Percentiles rank a stretch among this genome's conserved stretches.
Evolutionary conservation across 2,329 filamentous ascomycete species (phyloP).

Genomic region (Hymenoscyphus fructigenus): DNA sequence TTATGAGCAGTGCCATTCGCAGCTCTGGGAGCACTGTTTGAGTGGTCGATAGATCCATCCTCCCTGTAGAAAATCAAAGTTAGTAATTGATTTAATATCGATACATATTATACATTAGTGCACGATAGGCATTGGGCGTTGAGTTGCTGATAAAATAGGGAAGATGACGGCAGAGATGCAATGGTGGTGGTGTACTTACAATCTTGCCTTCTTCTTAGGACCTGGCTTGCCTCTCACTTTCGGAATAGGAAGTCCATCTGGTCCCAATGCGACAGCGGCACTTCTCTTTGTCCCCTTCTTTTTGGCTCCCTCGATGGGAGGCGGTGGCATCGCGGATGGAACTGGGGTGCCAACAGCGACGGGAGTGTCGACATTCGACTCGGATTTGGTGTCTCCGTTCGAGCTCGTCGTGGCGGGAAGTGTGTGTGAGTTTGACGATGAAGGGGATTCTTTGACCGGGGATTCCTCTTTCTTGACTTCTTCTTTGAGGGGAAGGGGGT

Average conservation of each 20-base stretch:
- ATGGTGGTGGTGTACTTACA: conserved; percentile 62
- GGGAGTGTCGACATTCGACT: conserved; percentile 61
- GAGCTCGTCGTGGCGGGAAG: conserved; percentile 40
- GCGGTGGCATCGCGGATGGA: conserved; percentile 54
- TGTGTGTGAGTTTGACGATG: conserved; percentile 39
- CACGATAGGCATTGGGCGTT: not conserved
- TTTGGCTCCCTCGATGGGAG: conserved; percentile 61
- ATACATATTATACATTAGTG: not conserved
- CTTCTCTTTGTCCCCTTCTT: conserved; percentile 74
- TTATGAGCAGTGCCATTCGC: conserved; percentile 60
- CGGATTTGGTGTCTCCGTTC: conserved; percentile 55
- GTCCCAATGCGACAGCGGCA: conserved; percentile 59
- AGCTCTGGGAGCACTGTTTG: conserved; percentile 43
- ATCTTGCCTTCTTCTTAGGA: conserved; percentile 91
- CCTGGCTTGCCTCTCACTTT: conserved; percentile 84
- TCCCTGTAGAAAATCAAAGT: conserved; percentile 47
- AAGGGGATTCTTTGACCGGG: conserved; percentile 41
- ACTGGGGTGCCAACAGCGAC: conserved; percentile 55
- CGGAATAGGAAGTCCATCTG: conserved; percentile 64
- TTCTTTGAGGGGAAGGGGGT: conserved; percentile 48
- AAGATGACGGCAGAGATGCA: not conserved
- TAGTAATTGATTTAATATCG: conserved; percentile 28
- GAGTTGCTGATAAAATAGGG: not conserved
- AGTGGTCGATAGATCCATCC: conserved; percentile 61
- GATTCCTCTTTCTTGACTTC: conserved; percentile 38